phyloP scores from a whole-genome alignment of 1,139 yeast species.

The Magnusiomyces tetraspermus region DNA sequence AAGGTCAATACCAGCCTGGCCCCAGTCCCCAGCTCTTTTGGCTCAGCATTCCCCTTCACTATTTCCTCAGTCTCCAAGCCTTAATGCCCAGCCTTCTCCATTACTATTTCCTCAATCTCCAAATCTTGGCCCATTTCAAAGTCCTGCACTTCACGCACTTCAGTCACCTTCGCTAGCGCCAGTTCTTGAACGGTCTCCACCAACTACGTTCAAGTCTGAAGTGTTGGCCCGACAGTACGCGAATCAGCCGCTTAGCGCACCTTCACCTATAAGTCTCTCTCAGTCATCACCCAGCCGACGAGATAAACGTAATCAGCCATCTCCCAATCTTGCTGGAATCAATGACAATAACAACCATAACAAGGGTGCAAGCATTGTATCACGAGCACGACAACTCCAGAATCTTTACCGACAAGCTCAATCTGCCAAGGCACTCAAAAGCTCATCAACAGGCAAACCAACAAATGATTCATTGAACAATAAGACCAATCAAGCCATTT shows the following conservation, averaged over 20 bases:
- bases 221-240: background rate
- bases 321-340: background rate
- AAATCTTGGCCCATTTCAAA: background rate
- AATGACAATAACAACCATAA: background rate
- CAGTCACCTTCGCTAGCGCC: background rate
- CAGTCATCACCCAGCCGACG: background rate
- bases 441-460: background rate
- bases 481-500: background rate
- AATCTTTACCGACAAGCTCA: background rate
- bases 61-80: background rate
- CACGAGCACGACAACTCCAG: background rate
- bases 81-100: background rate
- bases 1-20: background rate
- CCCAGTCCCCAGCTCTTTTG: background rate
- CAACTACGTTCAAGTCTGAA: background rate
- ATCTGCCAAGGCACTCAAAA: background rate
- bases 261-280: background rate
- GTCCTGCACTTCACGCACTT: background rate
- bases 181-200: background rate
- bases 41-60: background rate
- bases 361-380: background rate
- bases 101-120: background rate
- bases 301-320: background rate
- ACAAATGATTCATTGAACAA: background rate
- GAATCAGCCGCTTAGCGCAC: background rate